These are phyloP conservation scores for Hemisphaericaspora subhashii DNA, from an alignment of 1,139 yeast genomes.

Conservation along the genomic window DNA sequence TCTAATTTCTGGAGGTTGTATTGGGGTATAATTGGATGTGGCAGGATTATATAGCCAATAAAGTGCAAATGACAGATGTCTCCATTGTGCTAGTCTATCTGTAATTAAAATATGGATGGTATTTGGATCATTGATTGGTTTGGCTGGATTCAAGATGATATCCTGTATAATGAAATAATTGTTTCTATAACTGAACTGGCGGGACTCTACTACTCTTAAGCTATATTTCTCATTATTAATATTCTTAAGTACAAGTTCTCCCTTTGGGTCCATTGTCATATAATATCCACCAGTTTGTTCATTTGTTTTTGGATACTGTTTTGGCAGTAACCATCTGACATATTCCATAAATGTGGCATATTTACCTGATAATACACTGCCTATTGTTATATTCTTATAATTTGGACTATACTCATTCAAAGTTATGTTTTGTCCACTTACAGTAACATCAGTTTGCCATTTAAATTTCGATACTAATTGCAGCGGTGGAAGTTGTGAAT, in stretches of 20 bases:
- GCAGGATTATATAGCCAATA: slow-evolving; percentile 37
- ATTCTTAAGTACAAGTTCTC: slow-evolving; percentile 22
- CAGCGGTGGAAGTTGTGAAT: slow-evolving; percentile 28
- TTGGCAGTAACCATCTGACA: slow-evolving; percentile 30
- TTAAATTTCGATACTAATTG: slow-evolving; percentile 20
- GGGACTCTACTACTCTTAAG: slow-evolving; percentile 20
- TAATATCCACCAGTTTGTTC: slow-evolving; percentile 31
- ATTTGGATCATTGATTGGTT: slow-evolving; percentile 26
- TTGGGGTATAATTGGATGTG: slow-evolving; percentile 22
- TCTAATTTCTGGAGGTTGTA: slow-evolving; percentile 22
- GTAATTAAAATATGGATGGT: slow-evolving; percentile 36
- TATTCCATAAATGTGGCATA: slow-evolving; percentile 20
- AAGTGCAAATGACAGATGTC: slow-evolving; percentile 41
- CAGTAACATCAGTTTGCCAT: slow-evolving; percentile 31
- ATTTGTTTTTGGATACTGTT: slow-evolving; percentile 30
- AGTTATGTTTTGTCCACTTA: slow-evolving; percentile 32
- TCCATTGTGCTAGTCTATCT: slow-evolving; percentile 36
- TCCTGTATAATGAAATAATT: slow-evolving; percentile 32
- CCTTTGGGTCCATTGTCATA: slow-evolving; percentile 19
- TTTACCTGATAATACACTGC: slow-evolving; percentile 24
- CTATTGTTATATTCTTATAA: slow-evolving; percentile 32
- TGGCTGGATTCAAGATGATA: slow-evolving; percentile 34
- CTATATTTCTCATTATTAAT: slow-evolving; percentile 19
- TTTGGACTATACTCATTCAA: slow-evolving; percentile 30
- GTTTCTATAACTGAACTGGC: slow-evolving; percentile 34